Evolutionary conservation across 768 basidiomycete species (phyloP), one percentile per base, ranked within the genome.

Genomic region (Hortiboletus flavorubellus): DNA sequence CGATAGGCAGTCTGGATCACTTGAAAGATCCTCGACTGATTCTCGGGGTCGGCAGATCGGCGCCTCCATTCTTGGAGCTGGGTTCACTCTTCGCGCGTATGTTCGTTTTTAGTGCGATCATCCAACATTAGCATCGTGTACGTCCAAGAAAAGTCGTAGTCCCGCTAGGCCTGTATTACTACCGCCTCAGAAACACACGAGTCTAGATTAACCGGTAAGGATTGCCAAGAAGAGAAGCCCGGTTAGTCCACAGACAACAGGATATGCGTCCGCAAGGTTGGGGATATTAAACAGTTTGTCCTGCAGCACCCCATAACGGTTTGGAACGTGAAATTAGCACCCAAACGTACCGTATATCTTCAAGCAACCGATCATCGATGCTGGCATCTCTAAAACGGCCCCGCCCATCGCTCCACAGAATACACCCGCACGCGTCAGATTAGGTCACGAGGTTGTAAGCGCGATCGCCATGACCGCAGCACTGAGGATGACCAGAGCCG

Each of bases 291-390:
- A 21, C 21, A 21, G 75, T 74, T 12, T 62, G 58, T 11, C 75
- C 75, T 75, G 46, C 31, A 12, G 9, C 18, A 16, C 18, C 10
- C 39, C 8, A 53, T 26, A 54, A 33, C 30, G 8, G 5, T 21
- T 29, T 8, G 35, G 21, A 34, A 14, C 18, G 18, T n/a, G 18
- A 11, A 40, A 16, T 26, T 5, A 12, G 33, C 26, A 15, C 8
- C 21, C 15, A 26, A 37, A 55, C 64, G 16, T 53, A 74, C 77
- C 78, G 45, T 72, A 78, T 47, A 78, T 78, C 60, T 80, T 78
- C 74, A 72, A 76, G 55, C 79, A 80, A 0, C 77, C 75, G 9
- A 80, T 70, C 74, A 80, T 78, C 78, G 79, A 81, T 18, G 79
- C 78, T 1, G 75, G 40, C 75, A 79, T 78, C 40, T 76, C 78